phyloP scores from a whole-genome alignment of 2,329 filamentous ascomycete species.

The Aspergillus brasiliensis region DNA sequence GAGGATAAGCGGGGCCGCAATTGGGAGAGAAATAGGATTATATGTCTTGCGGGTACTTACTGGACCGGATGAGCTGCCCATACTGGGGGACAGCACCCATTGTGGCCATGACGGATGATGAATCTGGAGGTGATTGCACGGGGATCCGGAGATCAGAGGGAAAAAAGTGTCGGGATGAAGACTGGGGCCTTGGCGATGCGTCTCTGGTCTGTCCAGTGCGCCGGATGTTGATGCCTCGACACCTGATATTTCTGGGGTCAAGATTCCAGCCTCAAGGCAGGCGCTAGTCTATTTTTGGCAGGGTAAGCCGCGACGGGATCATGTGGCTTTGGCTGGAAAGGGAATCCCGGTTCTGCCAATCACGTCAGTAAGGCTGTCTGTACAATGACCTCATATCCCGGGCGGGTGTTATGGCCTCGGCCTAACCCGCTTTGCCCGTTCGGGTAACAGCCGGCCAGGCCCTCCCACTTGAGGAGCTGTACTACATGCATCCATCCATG shows the following conservation, averaged over 20 bases:
- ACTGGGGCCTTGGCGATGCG: conserved; percentile 21
- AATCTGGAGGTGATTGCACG: conserved; percentile 13
- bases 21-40: not conserved
- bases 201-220: conserved; percentile 17
- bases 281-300: not conserved
- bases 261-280: not conserved
- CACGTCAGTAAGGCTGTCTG: not conserved
- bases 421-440: not conserved
- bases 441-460: not conserved
- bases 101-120: conserved; percentile 37
- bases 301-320: not conserved
- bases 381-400: conserved; percentile 2
- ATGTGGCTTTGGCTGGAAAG: not conserved
- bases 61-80: conserved; percentile 42
- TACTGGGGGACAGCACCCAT: conserved; percentile 41
- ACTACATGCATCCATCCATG: not conserved
- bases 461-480: not conserved
- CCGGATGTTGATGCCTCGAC: conserved; percentile 17
- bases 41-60: conserved; percentile 25
- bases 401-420: not conserved
- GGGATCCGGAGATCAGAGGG: conserved; percentile 18
- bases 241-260: not conserved
- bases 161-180: conserved; percentile 33
- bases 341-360: not conserved
- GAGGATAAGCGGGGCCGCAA: not conserved